Evolutionary conservation across 257 asterid genomes (phyloP).

Genomic region (Solanum peruvianum): DNA sequence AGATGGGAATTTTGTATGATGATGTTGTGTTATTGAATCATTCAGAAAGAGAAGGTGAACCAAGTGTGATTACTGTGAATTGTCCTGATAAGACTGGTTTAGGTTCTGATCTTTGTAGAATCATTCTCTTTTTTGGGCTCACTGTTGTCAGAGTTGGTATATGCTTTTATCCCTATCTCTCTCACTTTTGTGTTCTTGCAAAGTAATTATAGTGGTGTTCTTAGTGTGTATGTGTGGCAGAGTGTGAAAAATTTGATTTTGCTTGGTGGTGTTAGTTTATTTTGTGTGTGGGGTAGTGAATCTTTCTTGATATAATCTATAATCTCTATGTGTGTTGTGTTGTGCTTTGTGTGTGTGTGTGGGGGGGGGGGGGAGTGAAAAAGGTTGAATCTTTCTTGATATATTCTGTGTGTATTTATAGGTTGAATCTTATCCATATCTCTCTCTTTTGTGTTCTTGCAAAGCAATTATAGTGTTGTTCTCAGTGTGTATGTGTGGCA

Average conservation of each 20-base stretch:
- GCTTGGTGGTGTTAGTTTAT: background rate
- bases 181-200: background rate
- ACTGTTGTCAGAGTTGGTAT: constrained; percentile 69
- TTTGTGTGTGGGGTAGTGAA: background rate
- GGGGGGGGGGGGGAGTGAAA: background rate
- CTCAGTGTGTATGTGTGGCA: background rate
- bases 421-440: background rate
- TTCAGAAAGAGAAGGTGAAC: constrained; percentile 59
- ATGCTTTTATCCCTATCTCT: background rate
- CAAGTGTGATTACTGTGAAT: constrained; percentile 70
- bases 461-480: background rate
- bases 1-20: constrained; percentile 58
- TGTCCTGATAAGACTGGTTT: constrained; percentile 91
- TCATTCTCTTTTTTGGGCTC: constrained; percentile 79
- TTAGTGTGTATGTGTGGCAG: background rate
- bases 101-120: constrained; percentile 85
- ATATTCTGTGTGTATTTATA: background rate
- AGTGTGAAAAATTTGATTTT: background rate
- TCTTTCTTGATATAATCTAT: background rate
- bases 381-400: background rate
- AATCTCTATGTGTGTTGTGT: background rate
- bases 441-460: background rate
- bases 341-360: background rate
- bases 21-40: constrained; percentile 60
- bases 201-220: background rate